phyloP scores from a whole-genome alignment of 352 stramenopile genomes.

The Plasmopara viticola region DNA sequence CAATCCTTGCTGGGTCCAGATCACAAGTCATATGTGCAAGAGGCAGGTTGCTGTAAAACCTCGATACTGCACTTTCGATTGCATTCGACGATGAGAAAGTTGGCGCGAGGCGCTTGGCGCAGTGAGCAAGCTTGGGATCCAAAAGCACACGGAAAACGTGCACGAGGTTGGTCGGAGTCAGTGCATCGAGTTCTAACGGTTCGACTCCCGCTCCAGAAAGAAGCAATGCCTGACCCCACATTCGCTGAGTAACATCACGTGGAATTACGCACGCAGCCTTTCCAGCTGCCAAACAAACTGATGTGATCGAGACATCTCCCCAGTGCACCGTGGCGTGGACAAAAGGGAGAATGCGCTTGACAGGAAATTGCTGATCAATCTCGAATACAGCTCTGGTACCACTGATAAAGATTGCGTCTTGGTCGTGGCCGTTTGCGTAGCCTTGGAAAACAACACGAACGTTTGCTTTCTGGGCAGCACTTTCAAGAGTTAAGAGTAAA shows the following conservation, averaged over 20 bases:
- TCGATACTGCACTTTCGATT: conserved; percentile 40
- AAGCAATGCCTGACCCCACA: conserved; percentile 53
- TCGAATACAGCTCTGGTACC: conserved; percentile 39
- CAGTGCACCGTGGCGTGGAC: conserved; percentile 44
- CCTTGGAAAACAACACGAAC: conserved; percentile 62
- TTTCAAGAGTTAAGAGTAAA: conserved; percentile 37
- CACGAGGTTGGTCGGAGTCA: conserved; percentile 35
- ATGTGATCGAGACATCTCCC: conserved; percentile 51
- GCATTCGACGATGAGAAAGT: conserved; percentile 36
- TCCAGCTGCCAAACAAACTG: conserved; percentile 34
- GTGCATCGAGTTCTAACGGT: conserved; percentile 38
- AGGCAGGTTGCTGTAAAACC: conserved; percentile 62
- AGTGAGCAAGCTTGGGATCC: conserved; percentile 24
- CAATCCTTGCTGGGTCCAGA: conserved; percentile 51
- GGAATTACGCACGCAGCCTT: conserved; percentile 50
- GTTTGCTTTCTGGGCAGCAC: conserved; percentile 27
- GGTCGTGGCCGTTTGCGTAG: conserved; percentile 26
- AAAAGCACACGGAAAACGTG: conserved; percentile 38
- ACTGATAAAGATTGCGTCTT: conserved; percentile 26
- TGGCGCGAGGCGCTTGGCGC: conserved; percentile 31
- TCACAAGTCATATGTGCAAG: conserved; percentile 66
- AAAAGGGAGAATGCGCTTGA: conserved; percentile 2
- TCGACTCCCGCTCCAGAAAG: conserved; percentile 34
- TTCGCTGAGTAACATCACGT: conserved; percentile 31
- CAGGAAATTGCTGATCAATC: conserved; percentile 17